A percentile compares a stretch with the other conserved stretches of the same genome.
Conservation (phyloP, 2,329 filamentous ascomycete genomes). For the Epichloe brachyelytri region DNA sequence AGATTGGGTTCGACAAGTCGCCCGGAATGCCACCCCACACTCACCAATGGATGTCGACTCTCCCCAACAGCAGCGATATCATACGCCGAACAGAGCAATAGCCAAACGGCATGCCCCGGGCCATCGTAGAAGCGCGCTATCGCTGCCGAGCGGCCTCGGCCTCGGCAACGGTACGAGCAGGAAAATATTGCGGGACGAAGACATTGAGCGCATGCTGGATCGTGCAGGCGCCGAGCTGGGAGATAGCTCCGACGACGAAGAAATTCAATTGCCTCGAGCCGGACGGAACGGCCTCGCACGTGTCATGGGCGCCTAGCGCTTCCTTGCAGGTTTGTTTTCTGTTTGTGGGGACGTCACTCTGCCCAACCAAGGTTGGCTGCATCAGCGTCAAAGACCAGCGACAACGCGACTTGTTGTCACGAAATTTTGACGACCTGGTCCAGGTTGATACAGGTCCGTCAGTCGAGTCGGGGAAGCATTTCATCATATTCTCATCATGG, state of each 20-base stretch:
- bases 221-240: conserved; percentile 33
- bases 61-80: conserved; percentile 16
- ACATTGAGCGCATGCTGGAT: conserved; percentile 47
- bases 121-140: conserved; percentile 28
- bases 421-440: no score
- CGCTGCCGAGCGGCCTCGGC: conserved; percentile 36
- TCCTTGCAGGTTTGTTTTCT: not conserved
- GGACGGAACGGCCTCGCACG: conserved; percentile 17
- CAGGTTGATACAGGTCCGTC: no score
- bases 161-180: conserved; percentile 23
- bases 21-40: conserved; percentile 21
- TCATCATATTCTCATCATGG: no score
- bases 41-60: conserved; percentile 36
- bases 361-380: no score
- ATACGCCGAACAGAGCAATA: conserved; percentile 21
- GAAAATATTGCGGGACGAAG: conserved; percentile 35
- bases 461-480: no score
- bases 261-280: conserved; percentile 36
- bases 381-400: not conserved
- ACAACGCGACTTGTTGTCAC: not conserved
- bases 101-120: conserved; percentile 32
- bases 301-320: conserved; percentile 15
- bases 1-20: conserved; percentile 35
- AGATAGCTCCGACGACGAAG: conserved; percentile 45
- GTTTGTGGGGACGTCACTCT: not conserved